Conservation (phyloP, 106 monocot genomes). For the Ottelia alismoides region DNA sequence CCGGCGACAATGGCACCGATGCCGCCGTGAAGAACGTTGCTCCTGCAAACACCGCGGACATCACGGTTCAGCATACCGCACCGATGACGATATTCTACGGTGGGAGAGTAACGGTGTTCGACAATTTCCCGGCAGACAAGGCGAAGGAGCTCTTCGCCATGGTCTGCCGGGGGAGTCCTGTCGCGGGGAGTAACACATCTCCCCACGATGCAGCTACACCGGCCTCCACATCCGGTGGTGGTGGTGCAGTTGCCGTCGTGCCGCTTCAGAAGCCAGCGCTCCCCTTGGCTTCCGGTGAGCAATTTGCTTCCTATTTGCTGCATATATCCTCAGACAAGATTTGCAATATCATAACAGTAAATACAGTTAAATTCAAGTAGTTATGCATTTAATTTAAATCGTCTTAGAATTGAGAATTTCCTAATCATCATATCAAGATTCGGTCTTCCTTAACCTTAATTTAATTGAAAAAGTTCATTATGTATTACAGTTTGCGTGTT, state of each 20-base stretch:
- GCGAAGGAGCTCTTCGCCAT: slow-evolving; percentile 27
- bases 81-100: slow-evolving; percentile 75
- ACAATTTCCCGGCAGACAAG: slow-evolving; percentile 63
- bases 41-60: neutral
- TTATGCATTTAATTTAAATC: too few species aligned
- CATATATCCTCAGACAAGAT: neutral
- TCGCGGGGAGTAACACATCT: neutral
- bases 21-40: neutral
- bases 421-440: too few species aligned
- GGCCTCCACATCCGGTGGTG: neutral
- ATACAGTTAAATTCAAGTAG: too few species aligned
- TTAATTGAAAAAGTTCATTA: too few species aligned
- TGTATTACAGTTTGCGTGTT: too few species aligned
- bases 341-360: neutral
- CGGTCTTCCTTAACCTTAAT: too few species aligned
- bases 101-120: slow-evolving; percentile 61
- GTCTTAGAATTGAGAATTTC: too few species aligned
- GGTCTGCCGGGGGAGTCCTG: neutral
- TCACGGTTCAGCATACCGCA: neutral
- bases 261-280: neutral
- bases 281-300: too few species aligned
- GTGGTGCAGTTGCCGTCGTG: neutral
- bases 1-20: neutral
- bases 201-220: neutral
- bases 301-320: neutral